Conservation (phyloP, 176 grass and related monocot species). For the Oryza longistaminata region DNA sequence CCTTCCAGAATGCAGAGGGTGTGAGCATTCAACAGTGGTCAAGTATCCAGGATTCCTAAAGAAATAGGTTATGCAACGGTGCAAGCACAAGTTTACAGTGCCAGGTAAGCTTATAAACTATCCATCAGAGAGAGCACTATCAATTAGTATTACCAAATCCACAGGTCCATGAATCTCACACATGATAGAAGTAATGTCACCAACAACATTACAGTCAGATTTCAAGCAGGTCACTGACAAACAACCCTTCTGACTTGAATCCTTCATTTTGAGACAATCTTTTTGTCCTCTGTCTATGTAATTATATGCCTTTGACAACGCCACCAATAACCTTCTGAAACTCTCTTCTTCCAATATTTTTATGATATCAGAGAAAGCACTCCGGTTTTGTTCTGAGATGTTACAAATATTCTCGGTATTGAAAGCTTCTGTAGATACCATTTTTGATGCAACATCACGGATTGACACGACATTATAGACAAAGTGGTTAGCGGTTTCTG, state of each 20-base stretch:
- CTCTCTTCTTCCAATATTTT: slow-evolving; percentile 65
- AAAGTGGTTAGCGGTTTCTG: slow-evolving; percentile 45
- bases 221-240: slow-evolving; percentile 49
- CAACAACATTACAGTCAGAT: slow-evolving; percentile 42
- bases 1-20: slow-evolving; percentile 2
- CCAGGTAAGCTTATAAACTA: neutral
- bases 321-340: slow-evolving; percentile 60
- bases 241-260: slow-evolving; percentile 32
- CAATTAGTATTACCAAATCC: slow-evolving; percentile 63
- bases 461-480: slow-evolving; percentile 66
- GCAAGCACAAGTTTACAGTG: neutral
- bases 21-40: neutral
- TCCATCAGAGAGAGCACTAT: slow-evolving; percentile 31
- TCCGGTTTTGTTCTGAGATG: slow-evolving; percentile 64
- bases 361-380: slow-evolving; percentile 71
- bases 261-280: slow-evolving; percentile 1
- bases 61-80: slow-evolving; percentile 21
- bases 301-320: slow-evolving; percentile 53
- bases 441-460: slow-evolving; percentile 60
- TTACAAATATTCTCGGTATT: slow-evolving; percentile 51
- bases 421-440: slow-evolving; percentile 69
- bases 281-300: slow-evolving; percentile 28
- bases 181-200: slow-evolving; percentile 38
- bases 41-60: slow-evolving; percentile 2
- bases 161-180: slow-evolving; percentile 53